Evolutionary conservation across 208 protist species (phyloP).

Genomic region (Leishmania mexicana): DNA sequence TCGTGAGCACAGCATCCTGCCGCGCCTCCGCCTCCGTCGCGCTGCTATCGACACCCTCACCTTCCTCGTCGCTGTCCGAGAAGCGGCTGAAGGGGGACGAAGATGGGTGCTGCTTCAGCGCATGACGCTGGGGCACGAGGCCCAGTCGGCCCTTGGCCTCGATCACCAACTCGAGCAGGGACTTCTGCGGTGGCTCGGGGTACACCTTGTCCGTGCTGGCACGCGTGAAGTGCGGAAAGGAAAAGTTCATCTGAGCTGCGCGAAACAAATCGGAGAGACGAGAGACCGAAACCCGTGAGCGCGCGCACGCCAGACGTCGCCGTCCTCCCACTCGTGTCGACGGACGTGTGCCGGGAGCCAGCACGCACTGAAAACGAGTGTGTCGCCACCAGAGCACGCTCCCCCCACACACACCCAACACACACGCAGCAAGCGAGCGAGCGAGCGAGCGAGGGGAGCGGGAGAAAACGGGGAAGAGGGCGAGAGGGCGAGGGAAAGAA

Average conservation of each 20-base stretch:
- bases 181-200: constrained; percentile 45
- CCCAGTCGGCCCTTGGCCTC: constrained; percentile 55
- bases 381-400: neutral
- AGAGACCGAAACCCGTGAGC: neutral
- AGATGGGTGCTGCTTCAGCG: constrained; percentile 14
- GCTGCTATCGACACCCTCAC: constrained; percentile 5
- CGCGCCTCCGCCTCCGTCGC: constrained; percentile 1
- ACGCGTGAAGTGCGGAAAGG: constrained; percentile 56
- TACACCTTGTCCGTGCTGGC: constrained; percentile 38
- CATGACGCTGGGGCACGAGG: constrained; percentile 52
- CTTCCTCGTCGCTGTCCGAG: constrained; percentile 30
- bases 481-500: neutral
- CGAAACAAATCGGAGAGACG: neutral
- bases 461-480: neutral
- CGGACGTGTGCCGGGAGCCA: neutral
- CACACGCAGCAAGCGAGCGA: too few species aligned
- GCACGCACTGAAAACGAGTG: neutral
- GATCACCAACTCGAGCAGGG: constrained; percentile 78
- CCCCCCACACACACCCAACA: neutral
- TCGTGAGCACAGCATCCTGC: constrained; percentile 33
- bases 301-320: neutral
- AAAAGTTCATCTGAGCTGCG: constrained; percentile 24
- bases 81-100: constrained; percentile 16
- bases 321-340: neutral
- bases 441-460: neutral